These are phyloP conservation scores for Fusarium vanettenii DNA, from an alignment of 2,329 filamentous ascomycete genomes.

Conservation along the genomic window DNA sequence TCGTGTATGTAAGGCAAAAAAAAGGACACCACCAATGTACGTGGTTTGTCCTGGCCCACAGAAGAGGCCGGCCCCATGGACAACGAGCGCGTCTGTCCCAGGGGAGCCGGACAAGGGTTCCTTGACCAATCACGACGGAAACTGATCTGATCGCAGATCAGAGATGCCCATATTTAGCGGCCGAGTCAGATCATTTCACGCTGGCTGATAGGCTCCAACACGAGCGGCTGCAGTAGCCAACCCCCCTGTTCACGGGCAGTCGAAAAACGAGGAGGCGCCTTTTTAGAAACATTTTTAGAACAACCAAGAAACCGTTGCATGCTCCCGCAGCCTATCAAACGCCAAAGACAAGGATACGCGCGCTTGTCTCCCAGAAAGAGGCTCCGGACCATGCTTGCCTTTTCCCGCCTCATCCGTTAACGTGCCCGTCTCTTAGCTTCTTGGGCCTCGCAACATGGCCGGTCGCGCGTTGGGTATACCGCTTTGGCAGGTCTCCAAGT, in stretches of 20 bases:
- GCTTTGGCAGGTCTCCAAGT: not conserved
- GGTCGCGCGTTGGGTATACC: not conserved
- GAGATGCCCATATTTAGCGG: not conserved
- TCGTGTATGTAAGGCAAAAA: not conserved
- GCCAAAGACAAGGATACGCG: not conserved
- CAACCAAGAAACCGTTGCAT: not conserved
- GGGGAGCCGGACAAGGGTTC: not conserved
- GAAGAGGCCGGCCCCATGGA: not conserved
- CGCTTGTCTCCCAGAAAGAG: not conserved
- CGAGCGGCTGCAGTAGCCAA: not conserved
- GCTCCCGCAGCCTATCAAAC: not conserved
- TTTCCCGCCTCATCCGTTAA: not conserved
- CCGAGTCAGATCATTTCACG: not conserved
- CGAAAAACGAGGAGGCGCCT: not conserved
- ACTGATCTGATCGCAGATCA: not conserved
- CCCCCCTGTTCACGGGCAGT: not conserved
- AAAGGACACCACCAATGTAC: not conserved
- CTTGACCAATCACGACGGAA: not conserved
- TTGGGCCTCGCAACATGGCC: not conserved
- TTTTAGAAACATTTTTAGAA: not conserved
- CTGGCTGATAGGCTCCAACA: not conserved
- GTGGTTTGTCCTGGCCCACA: not conserved
- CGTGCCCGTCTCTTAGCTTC: not conserved
- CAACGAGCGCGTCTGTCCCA: not conserved
- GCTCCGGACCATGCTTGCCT: not conserved